Evolutionary conservation across 1,284 basidiomycete genomes (phyloP).

Genomic region (Rhodotorula sp.): DNA sequence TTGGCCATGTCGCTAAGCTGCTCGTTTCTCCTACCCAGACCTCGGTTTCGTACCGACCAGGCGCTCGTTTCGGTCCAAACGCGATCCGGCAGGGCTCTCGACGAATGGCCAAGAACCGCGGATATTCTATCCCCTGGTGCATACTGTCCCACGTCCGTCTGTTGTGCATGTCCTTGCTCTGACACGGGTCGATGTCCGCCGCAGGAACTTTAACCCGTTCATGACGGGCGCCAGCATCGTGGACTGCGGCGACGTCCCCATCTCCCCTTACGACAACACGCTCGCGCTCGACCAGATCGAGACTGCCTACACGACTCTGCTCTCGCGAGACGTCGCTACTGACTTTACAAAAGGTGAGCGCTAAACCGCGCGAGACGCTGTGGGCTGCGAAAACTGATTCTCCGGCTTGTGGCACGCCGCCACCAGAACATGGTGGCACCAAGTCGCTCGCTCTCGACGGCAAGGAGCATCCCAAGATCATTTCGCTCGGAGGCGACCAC

Average conservation of each 20-base stretch:
- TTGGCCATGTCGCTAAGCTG: background rate
- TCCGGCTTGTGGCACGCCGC: background rate
- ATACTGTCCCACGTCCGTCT: background rate
- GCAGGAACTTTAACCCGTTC: slow-evolving; percentile 26
- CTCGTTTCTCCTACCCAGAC: background rate
- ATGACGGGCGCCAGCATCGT: slow-evolving; percentile 26
- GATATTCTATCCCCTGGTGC: slow-evolving; percentile 31
- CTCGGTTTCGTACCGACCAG: slow-evolving; percentile 28
- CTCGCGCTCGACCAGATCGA: slow-evolving; percentile 52
- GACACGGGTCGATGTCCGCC: background rate
- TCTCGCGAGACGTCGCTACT: slow-evolving; percentile 25
- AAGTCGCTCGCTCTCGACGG: slow-evolving; percentile 25
- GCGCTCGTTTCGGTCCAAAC: slow-evolving; percentile 50
- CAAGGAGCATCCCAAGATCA: slow-evolving; percentile 43
- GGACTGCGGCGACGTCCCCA: slow-evolving; percentile 52
- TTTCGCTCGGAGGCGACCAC: slow-evolving; percentile 54
- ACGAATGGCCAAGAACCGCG: slow-evolving; percentile 40
- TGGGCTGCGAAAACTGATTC: background rate
- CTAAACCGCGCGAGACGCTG: background rate
- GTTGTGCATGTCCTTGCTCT: background rate
- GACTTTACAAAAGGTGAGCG: slow-evolving; percentile 10
- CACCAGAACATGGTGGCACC: slow-evolving; percentile 14
- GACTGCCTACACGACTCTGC: slow-evolving; percentile 42
- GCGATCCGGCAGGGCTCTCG: slow-evolving; percentile 51
- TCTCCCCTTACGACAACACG: slow-evolving; percentile 51